Base-by-base conservation (phyloP, 2,329 filamentous ascomycete genomes). In the Penicillium sp. region DNA sequence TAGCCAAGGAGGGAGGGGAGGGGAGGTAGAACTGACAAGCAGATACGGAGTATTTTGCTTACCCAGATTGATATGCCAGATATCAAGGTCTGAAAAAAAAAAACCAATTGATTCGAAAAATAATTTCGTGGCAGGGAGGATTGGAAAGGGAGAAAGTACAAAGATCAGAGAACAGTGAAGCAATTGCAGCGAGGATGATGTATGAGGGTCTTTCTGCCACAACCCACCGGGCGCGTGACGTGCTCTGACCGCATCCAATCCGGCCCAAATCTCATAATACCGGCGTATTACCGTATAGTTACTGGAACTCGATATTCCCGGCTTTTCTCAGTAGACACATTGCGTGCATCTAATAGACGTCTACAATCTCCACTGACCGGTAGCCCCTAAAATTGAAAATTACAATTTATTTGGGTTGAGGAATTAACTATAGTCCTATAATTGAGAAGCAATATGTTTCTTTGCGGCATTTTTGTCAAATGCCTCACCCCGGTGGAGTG, bases 171-270 rank as follows among this genome's bases (percentile, higher is more conserved):
- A 55, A 36, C 50, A 53, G 49, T 53, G 52, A 57, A 53, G 46
- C 44, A 55, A 51, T 57, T 41, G 31, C 40, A 48, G 50, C 50
- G 39, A 52, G 53, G 56, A 69, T 69, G 66, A 69, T 69, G 66
- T 67, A 69, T 67, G 65, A 61, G 35, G 20, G 57, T 56, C 56
- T 61, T 69, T 61, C 62, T 69, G 63, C 65, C 68, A 65, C 54
- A 64, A 61, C 62, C 67, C 66, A 69, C 66, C 55, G 56, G 43
- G 60, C 63, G 59, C 62, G 66, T 70, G 67, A 71, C 69, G 65
- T 63, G 51, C 61, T 66, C 58, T 64, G 63, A 67, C 64, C 58
- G 56, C 60, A 64, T 63, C 50, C 45, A 50, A 41, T 30, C 42
- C 39, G 36, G 38, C 50, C 35, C 7, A 48, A 51, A 51, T 22